Evolutionary conservation across 2,329 filamentous ascomycete genomes (phyloP).

Genomic region (Stemphylium vesicarium): DNA sequence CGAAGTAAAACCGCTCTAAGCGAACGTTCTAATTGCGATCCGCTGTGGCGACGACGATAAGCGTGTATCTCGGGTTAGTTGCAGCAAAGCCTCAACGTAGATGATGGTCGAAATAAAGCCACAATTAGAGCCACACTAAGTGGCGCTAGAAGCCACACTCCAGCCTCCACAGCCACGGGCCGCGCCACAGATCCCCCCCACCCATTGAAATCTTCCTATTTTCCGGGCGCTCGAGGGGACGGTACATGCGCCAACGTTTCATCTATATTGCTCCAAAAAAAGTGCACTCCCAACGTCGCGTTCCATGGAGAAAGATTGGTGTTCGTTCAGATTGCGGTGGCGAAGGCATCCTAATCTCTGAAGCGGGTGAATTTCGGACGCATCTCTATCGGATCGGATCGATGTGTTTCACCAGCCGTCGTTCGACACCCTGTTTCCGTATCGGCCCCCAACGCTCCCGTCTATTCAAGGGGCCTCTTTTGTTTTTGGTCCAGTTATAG

Average conservation of each 20-base stretch:
- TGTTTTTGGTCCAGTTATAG: no score
- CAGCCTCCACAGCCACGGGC: background rate
- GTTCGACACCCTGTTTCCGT: background rate
- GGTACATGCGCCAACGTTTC: background rate
- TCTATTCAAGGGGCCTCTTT: background rate
- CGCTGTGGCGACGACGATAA: background rate
- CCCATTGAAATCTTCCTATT: background rate
- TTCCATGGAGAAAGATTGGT: background rate
- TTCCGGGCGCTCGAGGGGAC: no score
- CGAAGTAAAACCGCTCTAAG: background rate
- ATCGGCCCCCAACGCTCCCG: background rate
- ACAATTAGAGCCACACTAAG: background rate
- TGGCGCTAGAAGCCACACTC: background rate
- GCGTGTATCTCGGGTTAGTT: background rate
- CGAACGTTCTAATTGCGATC: background rate
- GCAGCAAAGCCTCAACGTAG: background rate
- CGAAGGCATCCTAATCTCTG: background rate
- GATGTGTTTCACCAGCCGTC: background rate
- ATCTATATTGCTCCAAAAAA: background rate
- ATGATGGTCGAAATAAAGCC: conserved; percentile 1
- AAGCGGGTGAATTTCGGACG: background rate
- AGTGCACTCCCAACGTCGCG: no score
- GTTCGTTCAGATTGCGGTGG: background rate
- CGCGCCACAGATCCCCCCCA: background rate
- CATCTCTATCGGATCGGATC: background rate